These are phyloP conservation scores for Colletotrichum tamarilloi DNA, from an alignment of 2,329 filamentous ascomycete species.

Conservation along the genomic window DNA sequence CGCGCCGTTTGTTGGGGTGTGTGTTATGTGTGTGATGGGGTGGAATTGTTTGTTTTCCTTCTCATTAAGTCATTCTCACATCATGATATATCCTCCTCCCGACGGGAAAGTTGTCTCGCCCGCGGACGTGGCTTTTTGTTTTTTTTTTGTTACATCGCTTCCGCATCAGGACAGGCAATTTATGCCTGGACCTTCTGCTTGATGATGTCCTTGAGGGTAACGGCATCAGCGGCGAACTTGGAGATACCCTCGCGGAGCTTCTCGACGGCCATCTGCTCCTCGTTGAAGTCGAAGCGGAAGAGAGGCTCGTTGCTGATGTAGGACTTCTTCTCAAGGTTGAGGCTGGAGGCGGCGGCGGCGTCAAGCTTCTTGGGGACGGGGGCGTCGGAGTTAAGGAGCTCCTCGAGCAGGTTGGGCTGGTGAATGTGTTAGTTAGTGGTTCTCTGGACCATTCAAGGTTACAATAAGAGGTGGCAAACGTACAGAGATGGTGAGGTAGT, in stretches of 20 bases:
- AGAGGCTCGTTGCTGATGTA: constrained; percentile 90
- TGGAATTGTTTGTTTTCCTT: constrained; percentile 8
- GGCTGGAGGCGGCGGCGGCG: constrained; percentile 69
- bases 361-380: constrained; percentile 94
- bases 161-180: constrained; percentile 31
- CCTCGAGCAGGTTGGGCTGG: constrained; percentile 93
- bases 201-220: constrained; percentile 93
- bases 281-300: constrained; percentile 99
- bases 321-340: constrained; percentile 86
- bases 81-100: constrained; percentile 34
- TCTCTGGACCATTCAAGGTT: too few relatives aligned
- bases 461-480: constrained; percentile 46
- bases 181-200: constrained; percentile 80
- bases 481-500: constrained; percentile 98
- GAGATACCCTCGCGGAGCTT: constrained; percentile 99
- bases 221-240: constrained; percentile 97
- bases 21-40: not conserved
- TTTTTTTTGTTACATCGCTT: not conserved
- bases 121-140: not conserved
- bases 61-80: constrained; percentile 37
- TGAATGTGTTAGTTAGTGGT: not conserved
- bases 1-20: not conserved
- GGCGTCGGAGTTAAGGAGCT: constrained; percentile 86
- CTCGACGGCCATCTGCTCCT: constrained; percentile 99
- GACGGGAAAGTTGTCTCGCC: not conserved